Evolutionary conservation across 176 grass and related monocot genomes (phyloP).

Genomic region (Coix lacrymajobi): DNA sequence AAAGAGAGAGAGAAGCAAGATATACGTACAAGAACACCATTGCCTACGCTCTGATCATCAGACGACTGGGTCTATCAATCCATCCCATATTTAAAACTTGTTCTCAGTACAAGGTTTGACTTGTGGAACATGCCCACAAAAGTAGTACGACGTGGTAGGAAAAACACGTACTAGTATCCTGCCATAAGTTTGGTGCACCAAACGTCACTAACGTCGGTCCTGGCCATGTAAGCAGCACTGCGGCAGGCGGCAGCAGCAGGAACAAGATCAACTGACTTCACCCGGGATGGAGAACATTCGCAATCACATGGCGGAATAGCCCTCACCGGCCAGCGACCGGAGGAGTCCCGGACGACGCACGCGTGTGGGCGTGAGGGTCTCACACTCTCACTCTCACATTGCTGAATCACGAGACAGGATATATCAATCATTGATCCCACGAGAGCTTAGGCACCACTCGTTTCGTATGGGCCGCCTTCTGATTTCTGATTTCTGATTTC

Average conservation of each 20-base stretch:
- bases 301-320: neutral
- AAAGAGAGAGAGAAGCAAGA: neutral
- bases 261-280: no score
- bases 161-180: neutral
- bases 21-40: neutral
- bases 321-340: neutral
- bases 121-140: neutral
- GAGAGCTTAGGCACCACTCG: neutral
- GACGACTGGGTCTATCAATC: neutral
- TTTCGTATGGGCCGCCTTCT: neutral
- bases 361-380: neutral
- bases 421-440: neutral
- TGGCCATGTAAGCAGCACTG: neutral
- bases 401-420: neutral
- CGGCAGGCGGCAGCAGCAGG: neutral
- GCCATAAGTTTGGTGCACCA: neutral
- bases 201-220: slow-evolving; percentile 12
- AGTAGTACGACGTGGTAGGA: neutral
- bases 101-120: neutral
- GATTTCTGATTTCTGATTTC: neutral
- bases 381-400: no score
- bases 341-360: neutral
- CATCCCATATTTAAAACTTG: neutral
- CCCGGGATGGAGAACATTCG: neutral
- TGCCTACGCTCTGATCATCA: no score